Percentiles rank a stretch among this genome's conserved stretches.
Conservation (phyloP, 345 rosid genomes). For the Diplotaxis tenuifolia region DNA sequence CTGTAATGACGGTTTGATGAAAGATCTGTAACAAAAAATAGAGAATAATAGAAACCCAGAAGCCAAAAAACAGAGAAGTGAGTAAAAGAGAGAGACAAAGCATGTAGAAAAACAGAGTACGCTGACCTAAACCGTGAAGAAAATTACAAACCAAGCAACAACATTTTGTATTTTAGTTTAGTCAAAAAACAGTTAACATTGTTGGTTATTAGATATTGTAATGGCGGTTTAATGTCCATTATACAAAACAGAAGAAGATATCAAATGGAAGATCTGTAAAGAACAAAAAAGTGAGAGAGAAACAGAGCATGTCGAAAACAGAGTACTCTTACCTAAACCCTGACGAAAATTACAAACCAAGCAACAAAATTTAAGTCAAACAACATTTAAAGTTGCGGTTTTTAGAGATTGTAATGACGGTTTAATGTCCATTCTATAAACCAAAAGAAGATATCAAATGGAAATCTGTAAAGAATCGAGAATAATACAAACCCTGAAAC, state of each 20-base stretch:
- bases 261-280: background rate
- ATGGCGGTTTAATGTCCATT: background rate
- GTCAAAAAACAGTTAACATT: slow-evolving; percentile 8
- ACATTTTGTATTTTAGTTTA: too few species aligned
- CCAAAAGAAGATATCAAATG: background rate
- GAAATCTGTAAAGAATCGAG: background rate
- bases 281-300: background rate
- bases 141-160: background rate
- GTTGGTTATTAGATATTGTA: background rate
- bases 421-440: background rate
- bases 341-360: background rate
- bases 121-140: slow-evolving; percentile 31
- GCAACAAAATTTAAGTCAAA: slow-evolving; percentile 6
- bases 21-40: background rate
- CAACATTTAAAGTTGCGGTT: background rate
- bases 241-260: background rate
- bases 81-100: too few species aligned
- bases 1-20: background rate
- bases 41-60: slow-evolving; percentile 6
- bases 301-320: background rate
- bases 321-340: too few species aligned
- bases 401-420: background rate
- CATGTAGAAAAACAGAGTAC: slow-evolving; percentile 4
- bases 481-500: slow-evolving; percentile 9
- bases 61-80: background rate